A percentile compares a stretch with the other conserved stretches of the same genome.
Conservation (phyloP, 352 stramenopile species). For the Thalassiosira mediterranea region DNA sequence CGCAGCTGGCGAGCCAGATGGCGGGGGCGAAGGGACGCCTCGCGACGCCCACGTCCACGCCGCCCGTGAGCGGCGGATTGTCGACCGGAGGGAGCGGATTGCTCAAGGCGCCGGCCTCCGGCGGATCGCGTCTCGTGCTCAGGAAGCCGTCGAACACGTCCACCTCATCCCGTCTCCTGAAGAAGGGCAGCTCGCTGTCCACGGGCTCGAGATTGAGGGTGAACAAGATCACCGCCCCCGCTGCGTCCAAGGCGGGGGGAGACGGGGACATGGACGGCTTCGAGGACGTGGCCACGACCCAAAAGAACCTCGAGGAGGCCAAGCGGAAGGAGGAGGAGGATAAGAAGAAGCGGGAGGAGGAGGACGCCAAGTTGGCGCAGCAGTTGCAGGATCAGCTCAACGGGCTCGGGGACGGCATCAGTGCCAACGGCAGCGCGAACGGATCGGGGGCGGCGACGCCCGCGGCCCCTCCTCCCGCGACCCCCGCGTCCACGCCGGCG, state of each 20-base stretch:
- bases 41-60: conserved; percentile 41
- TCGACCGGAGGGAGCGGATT: not conserved
- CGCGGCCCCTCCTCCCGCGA: not conserved
- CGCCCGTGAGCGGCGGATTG: conserved; percentile 48
- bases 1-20: conserved; percentile 66
- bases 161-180: conserved; percentile 56
- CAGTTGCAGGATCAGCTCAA: conserved; percentile 48
- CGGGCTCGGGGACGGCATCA: conserved; percentile 7
- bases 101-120: conserved; percentile 5
- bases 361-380: conserved; percentile 44
- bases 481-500: conserved; percentile 13
- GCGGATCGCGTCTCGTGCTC: conserved; percentile 49
- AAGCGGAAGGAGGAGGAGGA: conserved; percentile 48
- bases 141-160: conserved; percentile 61
- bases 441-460: not conserved
- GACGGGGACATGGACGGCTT: conserved; percentile 61
- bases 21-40: conserved; percentile 59
- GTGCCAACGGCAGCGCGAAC: not conserved
- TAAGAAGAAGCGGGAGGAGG: conserved; percentile 28
- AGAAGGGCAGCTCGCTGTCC: conserved; percentile 59
- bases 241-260: not conserved
- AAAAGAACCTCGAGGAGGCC: conserved; percentile 43
- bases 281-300: conserved; percentile 58
- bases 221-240: conserved; percentile 62
- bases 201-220: conserved; percentile 56